Base-by-base conservation (phyloP, 495 filamentous ascomycete species). In the Penicillium crystallinum region DNA sequence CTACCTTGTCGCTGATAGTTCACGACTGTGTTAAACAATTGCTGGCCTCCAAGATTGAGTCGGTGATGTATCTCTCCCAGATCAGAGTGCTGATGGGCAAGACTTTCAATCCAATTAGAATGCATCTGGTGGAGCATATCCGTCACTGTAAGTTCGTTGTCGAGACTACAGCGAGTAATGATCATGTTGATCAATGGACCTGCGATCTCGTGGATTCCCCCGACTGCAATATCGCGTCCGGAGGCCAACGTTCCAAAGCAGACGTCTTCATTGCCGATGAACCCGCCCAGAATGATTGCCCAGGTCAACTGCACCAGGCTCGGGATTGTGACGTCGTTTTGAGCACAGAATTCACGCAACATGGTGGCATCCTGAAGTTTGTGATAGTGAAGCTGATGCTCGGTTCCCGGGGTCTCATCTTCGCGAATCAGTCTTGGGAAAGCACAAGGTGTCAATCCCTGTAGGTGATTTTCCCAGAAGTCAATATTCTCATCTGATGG, bases 1-100 rank as follows among this genome's bases (percentile, higher is more conserved):
- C 25, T 29, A 29, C 25, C 25, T 29, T 29, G 25, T 29, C 3
- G 49, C 74, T 71, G 19, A 73, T 60, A 3, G 18, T 12, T 21
- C 5, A 40, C 6, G 9, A 40, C 18, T 8, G 37, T 9, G 37
- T 40, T 40, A 12, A 40, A 40, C 10, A 40, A 10, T 10, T 1
- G 17, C 17, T 22, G 17, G 18, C 37, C 7, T 7, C 18, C 10
- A 12, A 22, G 17, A 8, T 19, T 7, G 2, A 40, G 10, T 22
- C 8, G 6, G 19, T 40, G 37, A 2, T 6, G 17, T 1, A 22
- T 23, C 10, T 40, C 37, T 6, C 4, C 37, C 4, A 40, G 11
- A 12, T 2, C 2, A 14, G 2, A 12, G n/a, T 40, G 37, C 9
- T 40, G 37, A 9, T 40, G 19, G 3, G 2, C 18, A 7, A 40